Evolutionary conservation across 257 asterid genomes (phyloP).

Genomic region (Eustoma russellianum): DNA sequence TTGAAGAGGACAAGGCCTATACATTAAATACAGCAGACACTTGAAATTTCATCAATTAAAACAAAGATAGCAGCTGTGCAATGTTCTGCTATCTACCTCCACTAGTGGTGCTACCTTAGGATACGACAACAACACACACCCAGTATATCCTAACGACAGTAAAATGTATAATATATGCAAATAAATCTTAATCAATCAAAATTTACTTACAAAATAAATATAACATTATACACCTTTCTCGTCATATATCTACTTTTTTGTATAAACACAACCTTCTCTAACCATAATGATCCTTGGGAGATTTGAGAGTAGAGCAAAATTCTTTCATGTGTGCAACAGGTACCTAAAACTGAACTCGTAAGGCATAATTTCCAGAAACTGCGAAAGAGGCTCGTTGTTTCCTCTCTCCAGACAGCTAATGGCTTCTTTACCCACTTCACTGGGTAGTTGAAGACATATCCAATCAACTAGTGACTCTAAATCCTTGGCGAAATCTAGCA

Average conservation of each 20-base stretch:
- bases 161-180: too few relatives aligned
- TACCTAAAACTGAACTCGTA: slow-evolving; percentile 85
- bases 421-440: slow-evolving; percentile 59
- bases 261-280: slow-evolving; percentile 20
- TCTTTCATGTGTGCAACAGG: slow-evolving; percentile 45
- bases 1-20: not conserved
- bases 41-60: too few relatives aligned
- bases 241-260: slow-evolving; percentile 23
- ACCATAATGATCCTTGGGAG: slow-evolving; percentile 14
- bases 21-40: not conserved
- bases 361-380: slow-evolving; percentile 53
- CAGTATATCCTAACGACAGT: too few relatives aligned
- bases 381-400: slow-evolving; percentile 31
- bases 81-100: too few relatives aligned
- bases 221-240: slow-evolving; percentile 22
- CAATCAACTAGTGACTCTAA: slow-evolving; percentile 72
- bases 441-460: slow-evolving; percentile 74
- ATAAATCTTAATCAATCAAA: slow-evolving; percentile 11
- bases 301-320: slow-evolving; percentile 12
- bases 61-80: not conserved
- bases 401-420: slow-evolving; percentile 51
- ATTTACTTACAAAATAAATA: slow-evolving; percentile 26
- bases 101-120: too few relatives aligned
- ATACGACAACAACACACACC: too few relatives aligned
- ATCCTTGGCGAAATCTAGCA: slow-evolving; percentile 82